A percentile compares a stretch with the other conserved stretches of the same genome.
These are phyloP conservation scores for Quercus tomentella DNA, from an alignment of 331 rosid species.

Conservation along the genomic window DNA sequence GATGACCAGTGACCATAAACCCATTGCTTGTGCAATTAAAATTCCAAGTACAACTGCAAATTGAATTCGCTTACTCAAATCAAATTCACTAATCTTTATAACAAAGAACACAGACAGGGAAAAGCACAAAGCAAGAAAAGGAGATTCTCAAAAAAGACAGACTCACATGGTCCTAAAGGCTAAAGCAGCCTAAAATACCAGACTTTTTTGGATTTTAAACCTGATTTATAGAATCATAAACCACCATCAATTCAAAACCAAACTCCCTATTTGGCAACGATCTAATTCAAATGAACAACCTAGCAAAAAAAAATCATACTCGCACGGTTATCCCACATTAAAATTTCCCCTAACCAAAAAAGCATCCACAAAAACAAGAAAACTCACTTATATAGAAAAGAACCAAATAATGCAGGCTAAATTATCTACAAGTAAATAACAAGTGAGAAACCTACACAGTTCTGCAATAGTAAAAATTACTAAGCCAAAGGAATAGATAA, in stretches of 20 bases:
- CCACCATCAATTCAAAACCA: constrained; percentile 18
- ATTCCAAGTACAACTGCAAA: constrained; percentile 45
- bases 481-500: constrained; percentile 12
- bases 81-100: constrained; percentile 29
- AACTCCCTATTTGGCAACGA: constrained; percentile 20
- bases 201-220: constrained; percentile 40
- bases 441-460: neutral
- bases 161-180: constrained; percentile 57
- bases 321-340: constrained; percentile 1
- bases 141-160: constrained; percentile 55
- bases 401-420: neutral
- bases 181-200: constrained; percentile 47
- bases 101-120: constrained; percentile 31
- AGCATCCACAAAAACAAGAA: neutral
- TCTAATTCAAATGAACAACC: constrained; percentile 27
- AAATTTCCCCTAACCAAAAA: neutral
- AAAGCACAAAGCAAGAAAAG: constrained; percentile 47
- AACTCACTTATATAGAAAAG: neutral
- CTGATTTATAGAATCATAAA: constrained; percentile 8
- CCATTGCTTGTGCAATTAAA: neutral
- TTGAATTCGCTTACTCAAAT: constrained; percentile 32
- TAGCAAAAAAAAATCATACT: constrained; percentile 10
- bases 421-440: neutral
- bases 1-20: constrained; percentile 10
- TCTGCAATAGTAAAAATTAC: neutral